Evolutionary conservation across 108 stramenopile species (phyloP).

Genomic region (Nitzschia inconspicua): DNA sequence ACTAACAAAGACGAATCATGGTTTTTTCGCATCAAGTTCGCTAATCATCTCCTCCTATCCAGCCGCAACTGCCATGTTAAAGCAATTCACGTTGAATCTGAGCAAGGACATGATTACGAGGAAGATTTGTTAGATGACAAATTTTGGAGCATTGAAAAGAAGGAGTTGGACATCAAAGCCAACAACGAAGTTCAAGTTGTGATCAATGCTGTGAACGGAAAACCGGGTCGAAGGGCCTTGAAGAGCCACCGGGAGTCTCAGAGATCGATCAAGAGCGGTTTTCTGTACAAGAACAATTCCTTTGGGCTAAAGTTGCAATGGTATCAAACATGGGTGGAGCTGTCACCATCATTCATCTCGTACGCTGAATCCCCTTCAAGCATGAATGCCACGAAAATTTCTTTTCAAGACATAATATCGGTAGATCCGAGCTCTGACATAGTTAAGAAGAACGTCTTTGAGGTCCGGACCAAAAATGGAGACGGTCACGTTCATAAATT

Average conservation of each 20-base stretch:
- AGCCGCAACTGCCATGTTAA: constrained; percentile 16
- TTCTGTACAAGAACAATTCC: constrained; percentile 4
- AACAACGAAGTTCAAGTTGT: constrained; percentile 29
- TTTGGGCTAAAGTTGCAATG: constrained; percentile 22
- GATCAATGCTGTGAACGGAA: constrained; percentile 8
- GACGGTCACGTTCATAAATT: neutral
- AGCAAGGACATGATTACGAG: constrained; percentile 5
- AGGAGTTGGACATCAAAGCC: constrained; percentile 18
- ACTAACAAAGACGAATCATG: constrained; percentile 18
- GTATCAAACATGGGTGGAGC: constrained; percentile 24
- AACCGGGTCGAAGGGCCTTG: neutral
- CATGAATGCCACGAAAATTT: constrained; percentile 10
- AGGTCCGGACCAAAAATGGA: constrained; percentile 13
- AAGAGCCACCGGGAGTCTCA: neutral
- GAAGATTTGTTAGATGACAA: neutral
- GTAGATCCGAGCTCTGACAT: constrained; percentile 9
- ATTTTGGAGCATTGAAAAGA: constrained; percentile 22
- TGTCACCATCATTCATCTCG: constrained; percentile 9
- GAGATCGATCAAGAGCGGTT: constrained; percentile 7
- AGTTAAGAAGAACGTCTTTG: constrained; percentile 14
- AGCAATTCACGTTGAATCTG: constrained; percentile 5
- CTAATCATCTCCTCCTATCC: constrained; percentile 15
- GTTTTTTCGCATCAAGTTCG: constrained; percentile 23
- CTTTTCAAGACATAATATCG: constrained; percentile 11
- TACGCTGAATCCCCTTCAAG: constrained; percentile 1